A percentile compares a stretch with the other conserved stretches of the same genome.
These are phyloP conservation scores for Vigna mungo DNA, from an alignment of 306 rosid genomes.

Conservation along the genomic window DNA sequence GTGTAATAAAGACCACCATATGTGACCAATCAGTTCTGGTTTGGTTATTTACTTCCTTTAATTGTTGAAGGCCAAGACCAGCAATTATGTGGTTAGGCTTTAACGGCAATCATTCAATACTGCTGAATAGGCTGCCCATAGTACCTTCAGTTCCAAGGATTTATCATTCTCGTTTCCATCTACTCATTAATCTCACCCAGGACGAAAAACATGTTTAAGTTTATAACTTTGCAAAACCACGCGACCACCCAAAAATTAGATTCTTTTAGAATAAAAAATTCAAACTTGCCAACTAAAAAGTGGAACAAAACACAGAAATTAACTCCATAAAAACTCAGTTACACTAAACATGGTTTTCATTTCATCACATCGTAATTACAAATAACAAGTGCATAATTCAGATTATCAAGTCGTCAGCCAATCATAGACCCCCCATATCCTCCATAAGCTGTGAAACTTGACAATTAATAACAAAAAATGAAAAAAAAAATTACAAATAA, in stretches of 20 bases:
- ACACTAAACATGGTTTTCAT: neutral
- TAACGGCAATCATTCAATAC: constrained; percentile 3
- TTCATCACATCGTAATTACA: neutral
- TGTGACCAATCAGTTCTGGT: constrained; percentile 23
- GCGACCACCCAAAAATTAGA: neutral
- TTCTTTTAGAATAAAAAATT: neutral
- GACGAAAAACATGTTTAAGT: constrained; percentile 18
- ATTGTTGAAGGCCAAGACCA: neutral
- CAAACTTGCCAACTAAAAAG: constrained; percentile 1
- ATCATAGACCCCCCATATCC: neutral
- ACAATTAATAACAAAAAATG: constrained; percentile 4
- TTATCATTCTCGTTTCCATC: constrained; percentile 7
- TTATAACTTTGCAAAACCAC: neutral
- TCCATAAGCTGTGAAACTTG: neutral
- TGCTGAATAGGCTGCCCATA: constrained; percentile 5
- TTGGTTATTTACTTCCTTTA: constrained; percentile 4
- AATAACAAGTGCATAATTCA: neutral
- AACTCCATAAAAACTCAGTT: neutral
- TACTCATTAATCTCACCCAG: constrained; percentile 28
- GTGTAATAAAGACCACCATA: constrained; percentile 37
- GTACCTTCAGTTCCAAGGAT: constrained; percentile 22
- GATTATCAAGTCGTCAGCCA: neutral
- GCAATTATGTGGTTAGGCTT: constrained; percentile 1
- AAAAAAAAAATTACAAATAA: neutral
- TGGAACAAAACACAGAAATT: neutral